These are phyloP conservation scores for Pachysandra terminalis DNA, from an alignment of 164 flowering plant species.

Conservation along the genomic window DNA sequence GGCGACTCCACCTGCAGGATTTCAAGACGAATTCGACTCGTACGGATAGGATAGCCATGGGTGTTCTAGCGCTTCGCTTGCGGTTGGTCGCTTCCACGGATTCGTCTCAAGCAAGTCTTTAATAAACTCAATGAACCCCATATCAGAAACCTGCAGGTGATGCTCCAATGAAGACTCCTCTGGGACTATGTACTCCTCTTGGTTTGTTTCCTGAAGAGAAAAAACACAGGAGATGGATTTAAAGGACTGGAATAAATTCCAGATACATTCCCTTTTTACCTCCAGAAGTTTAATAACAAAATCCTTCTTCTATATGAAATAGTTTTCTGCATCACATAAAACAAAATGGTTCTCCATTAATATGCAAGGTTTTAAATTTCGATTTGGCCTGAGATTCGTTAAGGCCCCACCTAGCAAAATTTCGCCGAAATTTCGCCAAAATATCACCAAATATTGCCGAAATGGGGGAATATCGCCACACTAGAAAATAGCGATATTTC, in stretches of 20 bases:
- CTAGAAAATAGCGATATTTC: too few relatives aligned
- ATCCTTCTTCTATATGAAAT: background rate
- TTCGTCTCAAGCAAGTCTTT: slow-evolving; percentile 62
- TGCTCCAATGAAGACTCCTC: slow-evolving; percentile 64
- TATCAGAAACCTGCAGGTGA: slow-evolving; percentile 52
- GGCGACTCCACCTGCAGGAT: background rate
- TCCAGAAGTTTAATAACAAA: background rate
- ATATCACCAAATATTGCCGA: too few relatives aligned
- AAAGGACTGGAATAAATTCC: background rate
- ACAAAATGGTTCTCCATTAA: background rate
- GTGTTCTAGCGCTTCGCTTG: slow-evolving; percentile 72
- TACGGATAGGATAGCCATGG: slow-evolving; percentile 76
- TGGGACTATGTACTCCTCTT: slow-evolving; percentile 64
- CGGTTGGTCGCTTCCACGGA: slow-evolving; percentile 71
- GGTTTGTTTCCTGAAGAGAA: slow-evolving; percentile 55
- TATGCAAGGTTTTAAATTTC: too few relatives aligned
- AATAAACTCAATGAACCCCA: slow-evolving; percentile 50
- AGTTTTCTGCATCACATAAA: background rate
- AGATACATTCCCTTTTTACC: background rate
- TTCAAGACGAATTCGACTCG: slow-evolving; percentile 9
- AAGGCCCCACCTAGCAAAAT: too few relatives aligned
- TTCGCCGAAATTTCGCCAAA: too few relatives aligned
- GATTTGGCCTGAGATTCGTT: too few relatives aligned
- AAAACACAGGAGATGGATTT: background rate
- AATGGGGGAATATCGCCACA: too few relatives aligned